Base-by-base conservation (phyloP, 2,329 filamentous ascomycete species). In the Xylariales sp. region DNA sequence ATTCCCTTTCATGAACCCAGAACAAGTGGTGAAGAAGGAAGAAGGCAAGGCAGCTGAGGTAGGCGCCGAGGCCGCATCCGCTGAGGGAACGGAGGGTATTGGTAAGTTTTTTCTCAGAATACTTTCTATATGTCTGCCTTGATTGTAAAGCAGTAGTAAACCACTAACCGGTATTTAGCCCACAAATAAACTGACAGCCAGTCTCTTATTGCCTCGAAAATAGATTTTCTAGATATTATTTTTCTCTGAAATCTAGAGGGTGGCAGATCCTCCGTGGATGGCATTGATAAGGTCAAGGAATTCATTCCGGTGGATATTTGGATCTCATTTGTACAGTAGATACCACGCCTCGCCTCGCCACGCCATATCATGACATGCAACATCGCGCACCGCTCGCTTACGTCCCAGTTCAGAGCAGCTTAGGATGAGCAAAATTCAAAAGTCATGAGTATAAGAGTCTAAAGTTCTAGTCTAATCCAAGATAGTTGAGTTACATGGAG, bases 11-110 rank as follows among this genome's bases (percentile, higher is more conserved):
- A 25, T 25, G 23, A 25, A 25, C 37, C 48, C 40, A 12, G 38
- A 40, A 21, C 30, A 38, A n/a, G 14, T 55, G 15, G 27, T 20
- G n/a, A 38, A 38, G 36, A 38, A 38, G 36, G 27, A 30, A 12
- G 36, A 30, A 27, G 27, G 20, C 18, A 24, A 38, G 36, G 27
- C 23, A 20, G 36, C 28, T 14, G 36, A 18, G 17, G 36, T 29
- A 14, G 36, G 36, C 13, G 18, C 27, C 27, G 36, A 38, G 36
- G n/a, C 36, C 14, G 36, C 28, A 4, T 29, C 36, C 16, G 36
- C 28, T 13, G 8, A 30, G 13, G 36, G 36, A 14, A 38, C 36
- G 10, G 36, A 38, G 21, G 36, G 36, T 16, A 32, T 38, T 31
- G 17, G 36, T 38, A 15, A 30, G 36, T 38, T 11, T 8, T 15